A percentile compares a stretch with the other conserved stretches of the same genome.
Conservation (phyloP, 1,139 yeast species). For the Entelexis paramagnoliae region DNA sequence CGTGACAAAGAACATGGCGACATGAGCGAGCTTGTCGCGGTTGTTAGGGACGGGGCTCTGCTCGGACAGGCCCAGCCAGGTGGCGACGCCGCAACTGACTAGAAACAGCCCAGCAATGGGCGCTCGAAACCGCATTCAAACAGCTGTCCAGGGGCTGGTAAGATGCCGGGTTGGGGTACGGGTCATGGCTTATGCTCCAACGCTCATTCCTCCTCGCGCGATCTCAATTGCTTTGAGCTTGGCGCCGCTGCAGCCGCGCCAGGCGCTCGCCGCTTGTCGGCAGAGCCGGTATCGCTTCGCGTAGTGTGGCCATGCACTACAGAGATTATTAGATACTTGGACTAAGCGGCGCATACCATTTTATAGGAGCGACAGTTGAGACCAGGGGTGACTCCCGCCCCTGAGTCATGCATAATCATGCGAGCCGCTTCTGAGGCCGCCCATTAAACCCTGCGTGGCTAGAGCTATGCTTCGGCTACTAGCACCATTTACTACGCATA, state of each 20-base stretch:
- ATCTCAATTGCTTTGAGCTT: too few species aligned
- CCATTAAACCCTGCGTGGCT: too few species aligned
- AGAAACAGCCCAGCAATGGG: conserved; percentile 28
- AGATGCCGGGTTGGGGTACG: conserved; percentile 3
- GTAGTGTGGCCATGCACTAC: neutral
- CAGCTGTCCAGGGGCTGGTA: conserved; percentile 1
- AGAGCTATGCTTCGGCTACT: too few species aligned
- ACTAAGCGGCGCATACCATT: neutral
- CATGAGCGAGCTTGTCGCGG: conserved; percentile 45
- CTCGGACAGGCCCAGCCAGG: conserved; percentile 45
- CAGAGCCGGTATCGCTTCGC: neutral
- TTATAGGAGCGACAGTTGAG: neutral
- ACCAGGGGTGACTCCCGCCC: neutral
- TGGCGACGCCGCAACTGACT: conserved; percentile 26
- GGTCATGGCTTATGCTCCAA: neutral
- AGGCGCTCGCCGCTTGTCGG: neutral
- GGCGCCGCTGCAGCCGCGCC: neutral
- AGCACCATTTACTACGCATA: too few species aligned
- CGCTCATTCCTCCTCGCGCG: neutral
- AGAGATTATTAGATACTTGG: too few species aligned
- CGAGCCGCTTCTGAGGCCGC: neutral
- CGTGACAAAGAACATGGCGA: conserved; percentile 40
- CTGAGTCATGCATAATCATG: neutral
- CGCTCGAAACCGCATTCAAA: conserved; percentile 22
- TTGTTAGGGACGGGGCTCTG: conserved; percentile 32